Base-by-base conservation (phyloP, 2,329 filamentous ascomycete species). In the Penicillium sp. region DNA sequence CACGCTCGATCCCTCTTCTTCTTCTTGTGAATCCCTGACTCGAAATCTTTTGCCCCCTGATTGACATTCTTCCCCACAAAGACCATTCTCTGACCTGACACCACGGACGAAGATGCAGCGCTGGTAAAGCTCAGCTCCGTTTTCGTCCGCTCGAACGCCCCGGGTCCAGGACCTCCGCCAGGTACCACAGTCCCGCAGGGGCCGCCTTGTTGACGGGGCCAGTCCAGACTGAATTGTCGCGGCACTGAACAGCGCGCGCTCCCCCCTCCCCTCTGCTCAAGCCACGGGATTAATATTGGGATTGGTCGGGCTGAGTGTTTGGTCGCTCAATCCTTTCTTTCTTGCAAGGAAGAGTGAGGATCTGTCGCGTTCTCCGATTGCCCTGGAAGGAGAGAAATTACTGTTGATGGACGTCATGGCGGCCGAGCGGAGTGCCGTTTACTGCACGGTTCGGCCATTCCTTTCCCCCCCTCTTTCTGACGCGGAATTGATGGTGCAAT, bases 361-460 rank as follows among this genome's bases (percentile, higher is more conserved):
- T 25, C n/a, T 43, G 19, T 56, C 53, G 28, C 37, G n/a, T 56
- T 19, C 13, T n/a, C 26, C 16, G 37, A 19, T 30, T 16, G 37
- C 45, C 52, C 14, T n/a, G 16, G 25, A 43, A 26, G 37, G 19
- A 42, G 14, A 13, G 19, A 22, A 22, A 22, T 22, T 22, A 22
- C 19, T 55, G 52, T 28, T 58, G 49, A 54, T 43, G 42, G 59
- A 58, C 66, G 65, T 57, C 59, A 83, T 82, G 81, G 74, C 72
- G 65, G 71, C 75, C 59, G 65, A 65, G 55, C 75, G 77, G 63
- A 84, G 85, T 74, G 85, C 87, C 77, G 86, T 87, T 58, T 89
- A 89, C 75, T 87, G 85, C 79, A 89, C 87, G 71, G 87, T 88
- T 75, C 68, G 82, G 75, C 26, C 37, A 13, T 25, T 14, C 51